phyloP scores from a whole-genome alignment of 192 early-diverging fungal species.

The Backusella sp. region DNA sequence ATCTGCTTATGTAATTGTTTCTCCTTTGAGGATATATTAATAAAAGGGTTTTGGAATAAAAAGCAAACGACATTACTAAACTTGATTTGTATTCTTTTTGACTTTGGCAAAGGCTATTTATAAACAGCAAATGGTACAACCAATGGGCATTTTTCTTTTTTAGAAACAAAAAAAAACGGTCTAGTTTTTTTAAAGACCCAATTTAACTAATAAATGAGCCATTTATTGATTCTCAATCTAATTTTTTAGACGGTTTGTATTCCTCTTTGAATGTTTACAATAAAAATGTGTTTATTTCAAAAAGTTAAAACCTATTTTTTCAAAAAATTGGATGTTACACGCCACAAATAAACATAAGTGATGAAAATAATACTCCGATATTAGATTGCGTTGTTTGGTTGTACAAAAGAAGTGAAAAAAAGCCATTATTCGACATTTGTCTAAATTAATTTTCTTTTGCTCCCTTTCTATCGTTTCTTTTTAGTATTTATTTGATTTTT shows the following conservation, averaged over 20 bases:
- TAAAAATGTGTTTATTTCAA: not conserved
- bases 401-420: conserved; percentile 1
- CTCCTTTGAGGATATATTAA: not conserved
- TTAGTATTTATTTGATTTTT: conserved; percentile 1
- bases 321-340: not conserved
- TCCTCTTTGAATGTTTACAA: not conserved
- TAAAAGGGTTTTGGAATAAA: not conserved
- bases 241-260: not conserved
- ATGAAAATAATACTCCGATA: not conserved
- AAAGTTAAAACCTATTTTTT: not conserved
- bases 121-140: not conserved
- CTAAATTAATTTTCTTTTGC: not conserved
- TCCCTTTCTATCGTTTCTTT: not conserved
- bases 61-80: not conserved
- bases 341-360: not conserved
- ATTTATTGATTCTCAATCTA: not conserved
- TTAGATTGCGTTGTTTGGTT: not conserved
- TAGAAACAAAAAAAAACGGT: not conserved
- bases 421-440: not conserved
- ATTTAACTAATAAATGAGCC: not conserved
- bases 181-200: not conserved
- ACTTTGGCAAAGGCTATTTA: not conserved
- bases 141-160: not conserved
- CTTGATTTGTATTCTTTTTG: not conserved
- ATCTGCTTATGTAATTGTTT: not conserved